Evolutionary conservation across 1,139 yeast genomes (phyloP).

Genomic region (Lodderomyces pseudojiufengensis): DNA sequence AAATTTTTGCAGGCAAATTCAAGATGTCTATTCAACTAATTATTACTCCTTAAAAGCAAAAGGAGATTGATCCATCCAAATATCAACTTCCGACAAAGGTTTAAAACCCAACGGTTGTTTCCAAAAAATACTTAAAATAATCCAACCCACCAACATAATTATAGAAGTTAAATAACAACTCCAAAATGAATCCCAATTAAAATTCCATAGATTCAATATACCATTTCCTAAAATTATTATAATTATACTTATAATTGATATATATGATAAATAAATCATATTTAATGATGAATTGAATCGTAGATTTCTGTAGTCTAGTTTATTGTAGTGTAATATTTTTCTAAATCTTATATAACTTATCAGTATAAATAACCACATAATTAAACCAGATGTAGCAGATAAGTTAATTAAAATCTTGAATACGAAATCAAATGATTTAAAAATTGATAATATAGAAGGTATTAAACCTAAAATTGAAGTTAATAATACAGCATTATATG

Average conservation of each 20-base stretch:
- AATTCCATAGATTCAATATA: conserved; percentile 12
- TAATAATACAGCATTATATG: conserved; percentile 17
- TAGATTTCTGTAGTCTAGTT: conserved; percentile 5
- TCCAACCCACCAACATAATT: conserved; percentile 7
- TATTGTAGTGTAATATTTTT: conserved; percentile 9
- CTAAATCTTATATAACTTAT: conserved; percentile 15
- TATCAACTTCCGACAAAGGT: conserved; percentile 11
- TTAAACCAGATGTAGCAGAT: conserved; percentile 23
- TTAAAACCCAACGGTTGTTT: conserved; percentile 10
- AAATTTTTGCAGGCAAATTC: too few species aligned
- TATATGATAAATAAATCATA: conserved; percentile 9
- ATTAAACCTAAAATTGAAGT: conserved; percentile 20
- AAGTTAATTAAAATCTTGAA: conserved; percentile 18
- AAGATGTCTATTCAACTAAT: neutral
- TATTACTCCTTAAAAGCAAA: conserved; percentile 10
- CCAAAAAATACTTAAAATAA: conserved; percentile 10
- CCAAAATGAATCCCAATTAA: conserved; percentile 13
- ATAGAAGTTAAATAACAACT: conserved; percentile 15
- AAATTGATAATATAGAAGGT: conserved; percentile 14
- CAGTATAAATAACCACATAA: conserved; percentile 22
- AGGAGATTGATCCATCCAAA: conserved; percentile 9
- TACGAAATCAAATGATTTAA: conserved; percentile 14
- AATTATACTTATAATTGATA: conserved; percentile 13
- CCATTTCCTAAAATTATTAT: conserved; percentile 16
- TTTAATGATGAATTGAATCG: conserved; percentile 6